A percentile compares a stretch with the other conserved stretches of the same genome.
phyloP scores from a whole-genome alignment of 495 filamentous ascomycete genomes.

The Penicillium alfredii region DNA sequence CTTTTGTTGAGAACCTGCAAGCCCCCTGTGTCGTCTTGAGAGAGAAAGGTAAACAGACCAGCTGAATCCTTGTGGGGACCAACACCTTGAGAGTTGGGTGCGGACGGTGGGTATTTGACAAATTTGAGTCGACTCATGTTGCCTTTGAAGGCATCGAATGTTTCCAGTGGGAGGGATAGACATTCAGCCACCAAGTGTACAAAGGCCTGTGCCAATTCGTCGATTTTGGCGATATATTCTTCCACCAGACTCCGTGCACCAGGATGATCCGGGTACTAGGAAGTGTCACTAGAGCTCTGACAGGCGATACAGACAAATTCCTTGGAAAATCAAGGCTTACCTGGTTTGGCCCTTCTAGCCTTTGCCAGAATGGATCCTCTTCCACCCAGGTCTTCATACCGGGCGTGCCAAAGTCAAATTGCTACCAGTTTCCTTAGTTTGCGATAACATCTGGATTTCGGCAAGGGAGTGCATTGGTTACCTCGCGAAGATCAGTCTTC shows the following conservation, averaged over 20 bases:
- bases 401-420: constrained; percentile 42
- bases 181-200: constrained; percentile 78
- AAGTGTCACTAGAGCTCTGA: no score
- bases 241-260: constrained; percentile 68
- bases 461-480: constrained; percentile 6
- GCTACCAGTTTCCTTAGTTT: no score
- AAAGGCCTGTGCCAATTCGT: constrained; percentile 62
- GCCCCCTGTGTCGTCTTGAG: constrained; percentile 49
- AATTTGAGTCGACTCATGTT: constrained; percentile 87
- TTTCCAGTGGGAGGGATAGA: constrained; percentile 61
- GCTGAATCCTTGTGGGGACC: constrained; percentile 87
- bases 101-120: constrained; percentile 75
- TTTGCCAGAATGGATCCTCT: constrained; percentile 75
- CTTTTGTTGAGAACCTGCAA: constrained; percentile 47
- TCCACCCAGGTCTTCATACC: constrained; percentile 33
- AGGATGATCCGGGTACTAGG: constrained; percentile 51
- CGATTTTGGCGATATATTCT: constrained; percentile 70
- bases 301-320: no score
- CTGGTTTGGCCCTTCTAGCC: constrained; percentile 34
- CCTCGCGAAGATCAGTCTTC: constrained; percentile 39
- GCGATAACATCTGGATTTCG: no score
- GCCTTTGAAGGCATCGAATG: constrained; percentile 83
- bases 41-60: constrained; percentile 52
- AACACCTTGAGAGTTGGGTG: constrained; percentile 64
- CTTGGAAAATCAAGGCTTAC: no score